phyloP scores from a whole-genome alignment of 306 rosid genomes.

The Mimosa bimucronata region DNA sequence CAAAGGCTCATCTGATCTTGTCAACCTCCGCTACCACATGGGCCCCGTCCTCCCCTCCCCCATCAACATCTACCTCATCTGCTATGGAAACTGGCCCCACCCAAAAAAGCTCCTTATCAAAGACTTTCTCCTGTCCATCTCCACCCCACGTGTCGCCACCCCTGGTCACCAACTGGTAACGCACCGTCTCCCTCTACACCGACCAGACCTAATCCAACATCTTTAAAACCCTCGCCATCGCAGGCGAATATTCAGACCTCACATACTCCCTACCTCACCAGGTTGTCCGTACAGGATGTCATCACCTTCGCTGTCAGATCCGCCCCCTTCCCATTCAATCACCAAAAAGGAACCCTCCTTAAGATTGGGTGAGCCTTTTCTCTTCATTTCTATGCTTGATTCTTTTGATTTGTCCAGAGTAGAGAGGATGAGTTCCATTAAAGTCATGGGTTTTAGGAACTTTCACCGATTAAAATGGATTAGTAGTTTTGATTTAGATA shows the following conservation, averaged over 20 bases:
- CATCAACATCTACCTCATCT: conserved; percentile 77
- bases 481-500: too few relatives aligned
- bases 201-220: conserved; percentile 93
- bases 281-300: conserved; percentile 75
- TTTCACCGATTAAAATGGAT: too few relatives aligned
- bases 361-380: too few relatives aligned
- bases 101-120: conserved; percentile 64
- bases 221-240: conserved; percentile 65
- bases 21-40: conserved; percentile 87
- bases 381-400: too few relatives aligned
- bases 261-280: conserved; percentile 67
- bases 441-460: too few relatives aligned
- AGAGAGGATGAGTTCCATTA: too few relatives aligned
- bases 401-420: too few relatives aligned
- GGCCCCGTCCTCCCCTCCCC: conserved; percentile 87
- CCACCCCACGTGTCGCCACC: conserved; percentile 47
- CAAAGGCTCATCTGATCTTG: conserved; percentile 84
- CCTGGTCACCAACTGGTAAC: conserved; percentile 95
- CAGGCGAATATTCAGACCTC: conserved; percentile 67
- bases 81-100: conserved; percentile 83
- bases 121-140: conserved; percentile 73
- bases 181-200: conserved; percentile 74
- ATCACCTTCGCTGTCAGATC: conserved; percentile 69
- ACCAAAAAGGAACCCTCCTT: conserved; percentile 80
- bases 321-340: conserved; percentile 77